A percentile compares a stretch with the other conserved stretches of the same genome.
phyloP scores from a whole-genome alignment of 768 basidiomycete species.

The Russula earlei region DNA sequence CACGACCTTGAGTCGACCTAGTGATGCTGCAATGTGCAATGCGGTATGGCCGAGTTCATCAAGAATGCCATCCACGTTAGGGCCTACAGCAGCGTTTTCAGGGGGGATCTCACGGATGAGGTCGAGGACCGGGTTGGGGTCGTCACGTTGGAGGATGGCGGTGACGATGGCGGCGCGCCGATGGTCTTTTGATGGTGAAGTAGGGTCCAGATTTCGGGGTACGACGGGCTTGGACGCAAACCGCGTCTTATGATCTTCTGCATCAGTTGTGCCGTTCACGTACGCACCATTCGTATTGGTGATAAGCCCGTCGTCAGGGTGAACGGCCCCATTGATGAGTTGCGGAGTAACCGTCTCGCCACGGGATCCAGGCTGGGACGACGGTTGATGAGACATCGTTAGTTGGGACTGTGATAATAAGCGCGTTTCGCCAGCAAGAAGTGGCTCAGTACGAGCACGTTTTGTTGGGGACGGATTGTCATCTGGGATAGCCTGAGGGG shows the following conservation, averaged over 20 bases:
- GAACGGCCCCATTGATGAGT: conserved; percentile 14
- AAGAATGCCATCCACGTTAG: conserved; percentile 73
- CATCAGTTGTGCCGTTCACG: conserved; percentile 32
- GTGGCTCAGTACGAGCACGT: conserved; percentile 51
- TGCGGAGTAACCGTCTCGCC: conserved; percentile 14
- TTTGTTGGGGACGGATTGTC: conserved; percentile 65
- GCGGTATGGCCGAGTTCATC: conserved; percentile 95
- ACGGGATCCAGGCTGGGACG: conserved; percentile 27
- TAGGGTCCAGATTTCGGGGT: conserved; percentile 43
- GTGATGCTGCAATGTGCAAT: conserved; percentile 84
- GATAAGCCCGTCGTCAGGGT: conserved; percentile 30
- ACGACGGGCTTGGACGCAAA: conserved; percentile 59
- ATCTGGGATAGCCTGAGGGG: conserved; percentile 38
- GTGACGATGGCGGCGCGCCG: conserved; percentile 56
- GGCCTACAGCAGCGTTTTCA: conserved; percentile 27
- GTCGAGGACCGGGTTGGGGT: conserved; percentile 51
- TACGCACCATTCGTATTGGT: conserved; percentile 35
- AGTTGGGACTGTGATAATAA: conserved; percentile 12
- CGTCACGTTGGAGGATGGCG: conserved; percentile 60
- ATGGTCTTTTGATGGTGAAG: conserved; percentile 38
- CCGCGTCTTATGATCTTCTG: conserved; percentile 41
- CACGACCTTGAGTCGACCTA: conserved; percentile 61
- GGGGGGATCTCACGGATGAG: conserved; percentile 55
- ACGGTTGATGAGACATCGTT: conserved; percentile 24
- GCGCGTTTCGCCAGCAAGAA: conserved; percentile 11